phyloP scores from a whole-genome alignment of 1,139 yeast genomes.

The Blastobotrys arbuscula region DNA sequence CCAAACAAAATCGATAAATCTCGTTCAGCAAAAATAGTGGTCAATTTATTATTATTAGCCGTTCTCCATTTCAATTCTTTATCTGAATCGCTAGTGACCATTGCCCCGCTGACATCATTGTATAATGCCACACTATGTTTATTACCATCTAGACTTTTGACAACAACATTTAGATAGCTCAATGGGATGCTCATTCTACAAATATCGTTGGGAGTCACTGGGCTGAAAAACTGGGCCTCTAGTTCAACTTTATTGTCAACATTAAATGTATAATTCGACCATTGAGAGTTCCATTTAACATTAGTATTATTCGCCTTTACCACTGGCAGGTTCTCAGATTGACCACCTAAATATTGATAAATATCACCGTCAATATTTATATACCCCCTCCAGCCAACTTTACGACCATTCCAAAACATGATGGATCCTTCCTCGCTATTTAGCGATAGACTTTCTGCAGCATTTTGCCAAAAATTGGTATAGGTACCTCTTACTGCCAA shows the following conservation, averaged over 20 bases:
- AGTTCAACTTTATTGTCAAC: conserved; percentile 3
- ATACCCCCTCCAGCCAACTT: conserved; percentile 9
- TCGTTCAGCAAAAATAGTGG: neutral
- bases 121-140: conserved; percentile 4
- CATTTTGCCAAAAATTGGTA: conserved; percentile 5
- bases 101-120: conserved; percentile 7
- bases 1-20: neutral
- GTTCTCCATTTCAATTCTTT: neutral
- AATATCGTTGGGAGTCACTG: conserved; percentile 5
- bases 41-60: neutral
- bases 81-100: conserved; percentile 4
- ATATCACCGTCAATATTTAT: conserved; percentile 5
- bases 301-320: neutral
- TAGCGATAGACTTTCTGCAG: conserved; percentile 2
- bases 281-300: conserved; percentile 8
- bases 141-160: neutral
- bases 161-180: conserved; percentile 4
- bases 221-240: conserved; percentile 8
- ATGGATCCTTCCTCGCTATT: conserved; percentile 1
- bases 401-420: conserved; percentile 10
- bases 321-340: neutral
- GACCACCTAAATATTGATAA: conserved; percentile 7
- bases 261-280: conserved; percentile 9
- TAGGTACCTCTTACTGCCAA: conserved; percentile 10
- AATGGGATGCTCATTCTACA: conserved; percentile 8